Evolutionary conservation across 1,284 basidiomycete genomes (phyloP), one percentile per base, ranked within the genome.

Genomic region (Irpex sp.): DNA sequence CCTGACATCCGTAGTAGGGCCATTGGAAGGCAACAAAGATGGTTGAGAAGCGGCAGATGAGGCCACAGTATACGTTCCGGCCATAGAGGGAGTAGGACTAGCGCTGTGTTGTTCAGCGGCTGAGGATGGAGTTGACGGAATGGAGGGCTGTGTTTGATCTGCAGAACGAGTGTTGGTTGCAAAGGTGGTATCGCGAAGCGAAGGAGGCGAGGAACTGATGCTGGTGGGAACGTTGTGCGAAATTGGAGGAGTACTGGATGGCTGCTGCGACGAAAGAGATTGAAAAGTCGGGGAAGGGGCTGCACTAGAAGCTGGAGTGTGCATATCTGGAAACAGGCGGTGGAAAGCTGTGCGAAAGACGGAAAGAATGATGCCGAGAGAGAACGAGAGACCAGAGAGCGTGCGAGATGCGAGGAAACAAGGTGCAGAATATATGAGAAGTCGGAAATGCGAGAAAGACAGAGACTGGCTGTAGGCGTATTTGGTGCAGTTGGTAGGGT

Each of bases 41-140:
- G 65, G 65, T 33, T 65, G 66, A 58, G 66, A 61, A 17, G 62
- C 61, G n/a, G 61, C 50, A 4, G 64, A 46, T 15, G 66, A 67
- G 19, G 65, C 58, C n/a, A 58, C 55, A 3, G 62, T 59, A 11
- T 51, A 57, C n/a, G 59, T 54, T 46, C 49, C 26, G 47, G 43
- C 21, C 9, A 59, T 15, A 46, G 49, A 56, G 26, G 64, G 33
- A 46, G 31, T 17, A 7, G 64, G 58, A 36, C 39, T 21, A 55
- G 56, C 43, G 62, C 57, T 11, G 57, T 37, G 5, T 19, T 47
- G 54, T 53, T 43, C 47, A 6, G 58, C 5, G n/a, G 49, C 13
- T 3, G 59, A 55, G 11, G 57, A 37, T n/a, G 65, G 62, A 9
- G 60, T 63, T 21, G 59, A 35, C 13, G 65, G 60, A 35, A 26